A percentile compares a stretch with the other conserved stretches of the same genome.
phyloP scores from a whole-genome alignment of 768 basidiomycete genomes.

The Boletus tylopilopsis region DNA sequence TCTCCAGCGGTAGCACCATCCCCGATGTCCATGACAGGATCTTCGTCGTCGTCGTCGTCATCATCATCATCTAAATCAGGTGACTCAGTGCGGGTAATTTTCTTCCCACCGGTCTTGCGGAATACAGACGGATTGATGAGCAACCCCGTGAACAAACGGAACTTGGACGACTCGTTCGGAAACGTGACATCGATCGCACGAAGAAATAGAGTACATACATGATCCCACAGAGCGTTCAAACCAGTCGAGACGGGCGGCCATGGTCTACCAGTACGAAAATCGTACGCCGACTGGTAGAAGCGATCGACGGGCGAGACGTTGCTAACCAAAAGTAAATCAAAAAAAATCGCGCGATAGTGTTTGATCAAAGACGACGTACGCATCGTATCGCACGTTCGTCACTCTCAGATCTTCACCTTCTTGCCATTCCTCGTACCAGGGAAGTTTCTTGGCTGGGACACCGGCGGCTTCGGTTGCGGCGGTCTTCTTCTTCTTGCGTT shows the following conservation, averaged over 20 bases:
- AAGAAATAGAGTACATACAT: constrained; percentile 37
- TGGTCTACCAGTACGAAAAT: constrained; percentile 46
- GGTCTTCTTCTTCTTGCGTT: constrained; percentile 39
- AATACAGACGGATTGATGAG: constrained; percentile 41
- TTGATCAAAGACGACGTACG: constrained; percentile 36
- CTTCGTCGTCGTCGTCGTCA: constrained; percentile 10
- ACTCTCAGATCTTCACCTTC: constrained; percentile 51
- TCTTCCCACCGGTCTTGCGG: constrained; percentile 31
- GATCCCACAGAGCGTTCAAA: constrained; percentile 56
- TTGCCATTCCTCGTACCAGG: constrained; percentile 76
- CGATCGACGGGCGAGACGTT: constrained; percentile 46
- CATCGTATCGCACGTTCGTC: constrained; percentile 40
- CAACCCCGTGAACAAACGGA: constrained; percentile 58
- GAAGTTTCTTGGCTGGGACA: constrained; percentile 26
- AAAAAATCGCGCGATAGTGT: not conserved
- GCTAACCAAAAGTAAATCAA: constrained; percentile 34
- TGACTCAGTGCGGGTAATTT: constrained; percentile 28
- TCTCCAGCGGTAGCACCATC: not conserved
- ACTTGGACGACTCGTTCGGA: constrained; percentile 38
- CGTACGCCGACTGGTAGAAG: constrained; percentile 52
- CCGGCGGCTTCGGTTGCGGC: constrained; percentile 13
- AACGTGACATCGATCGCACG: not conserved
- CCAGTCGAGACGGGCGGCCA: constrained; percentile 34
- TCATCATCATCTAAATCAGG: constrained; percentile 35
- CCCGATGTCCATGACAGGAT: constrained; percentile 7